Evolutionary conservation across 1,284 basidiomycete genomes (phyloP), one percentile per base, ranked within the genome.

Genomic region (Leccinum pallidistipes): DNA sequence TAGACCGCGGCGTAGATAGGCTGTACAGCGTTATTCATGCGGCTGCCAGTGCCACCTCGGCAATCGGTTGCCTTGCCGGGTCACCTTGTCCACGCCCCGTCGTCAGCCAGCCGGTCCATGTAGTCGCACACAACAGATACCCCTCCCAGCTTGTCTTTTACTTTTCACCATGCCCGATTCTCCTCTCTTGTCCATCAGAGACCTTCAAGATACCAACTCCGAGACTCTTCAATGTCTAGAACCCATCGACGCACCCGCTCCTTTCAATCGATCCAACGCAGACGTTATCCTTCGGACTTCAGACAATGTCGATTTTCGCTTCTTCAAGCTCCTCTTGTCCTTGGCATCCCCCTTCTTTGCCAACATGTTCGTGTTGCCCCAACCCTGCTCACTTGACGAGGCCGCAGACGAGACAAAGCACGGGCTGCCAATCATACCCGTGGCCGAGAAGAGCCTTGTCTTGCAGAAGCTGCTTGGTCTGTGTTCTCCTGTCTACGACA

Each of bases 351-450:
- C 76, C 12, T 71, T 80, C 66, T 82, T 83, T 65, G 67, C 70
- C 54, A 71, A 71, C 57, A 79, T 83, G 79, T 78, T 81, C 59
- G 62, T 69, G 10, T 61, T 80, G 12, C 77, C 80, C 3, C 79
- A 77, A 38, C 72, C 72, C 6, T 52, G 55, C n/a, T 58, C 65
- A 7, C 64, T 72, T 6, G 74, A 74, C 43, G 53, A 54, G 11
- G 53, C 63, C 38, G 73, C 71, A n/a, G 69, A 77, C 61, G 65
- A 72, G 38, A 72, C 61, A 52, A 77, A 74, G 62, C 59, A 69
- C 36, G 72, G 69, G 2, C 57, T 72, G 2, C 74, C 74, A 2
- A 58, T 78, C 32, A 69, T 78, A 61, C 69, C 66, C 5, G 64
- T 77, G 14, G 27, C 70, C 3, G 76, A 78, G 34, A 70, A 63